A percentile compares a stretch with the other conserved stretches of the same genome.
phyloP scores from a whole-genome alignment of 2,329 filamentous ascomycete genomes.

The Paecilomyces fulvus region DNA sequence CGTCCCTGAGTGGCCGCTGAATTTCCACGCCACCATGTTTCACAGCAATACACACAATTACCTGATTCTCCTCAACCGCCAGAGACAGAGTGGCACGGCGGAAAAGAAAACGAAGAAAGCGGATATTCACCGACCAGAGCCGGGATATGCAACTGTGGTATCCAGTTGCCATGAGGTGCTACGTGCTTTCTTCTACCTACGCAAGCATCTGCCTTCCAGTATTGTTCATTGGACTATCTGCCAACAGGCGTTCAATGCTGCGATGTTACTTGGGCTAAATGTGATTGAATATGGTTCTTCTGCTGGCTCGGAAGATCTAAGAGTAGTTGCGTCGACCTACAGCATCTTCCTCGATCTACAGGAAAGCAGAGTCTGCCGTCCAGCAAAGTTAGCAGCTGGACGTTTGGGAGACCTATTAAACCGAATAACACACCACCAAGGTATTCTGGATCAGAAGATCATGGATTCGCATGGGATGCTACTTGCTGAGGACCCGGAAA shows the following conservation, averaged over 20 bases:
- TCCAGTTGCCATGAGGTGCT: slow-evolving; percentile 1
- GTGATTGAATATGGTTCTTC: neutral
- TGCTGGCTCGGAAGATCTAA: neutral
- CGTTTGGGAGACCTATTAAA: neutral
- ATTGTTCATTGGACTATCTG: slow-evolving; percentile 1
- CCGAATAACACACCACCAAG: neutral
- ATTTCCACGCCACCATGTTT: slow-evolving; percentile 1
- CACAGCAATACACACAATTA: slow-evolving; percentile 2
- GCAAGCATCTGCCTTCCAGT: neutral
- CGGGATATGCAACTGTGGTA: slow-evolving; percentile 1
- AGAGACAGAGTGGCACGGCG: neutral
- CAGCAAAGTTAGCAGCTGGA: neutral
- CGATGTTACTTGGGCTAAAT: neutral
- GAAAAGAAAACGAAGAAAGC: neutral
- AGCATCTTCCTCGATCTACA: neutral
- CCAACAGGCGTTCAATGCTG: slow-evolving; percentile 3
- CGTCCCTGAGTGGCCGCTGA: slow-evolving; percentile 1
- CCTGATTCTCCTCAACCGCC: slow-evolving; percentile 3
- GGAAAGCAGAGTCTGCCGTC: neutral
- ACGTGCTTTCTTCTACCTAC: slow-evolving; percentile 1
- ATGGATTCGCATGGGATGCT: slow-evolving; percentile 14
- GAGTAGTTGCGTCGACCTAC: neutral
- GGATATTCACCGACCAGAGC: neutral
- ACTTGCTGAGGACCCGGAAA: slow-evolving; percentile 9
- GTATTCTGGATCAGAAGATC: neutral